Evolutionary conservation across 352 stramenopile species (phyloP).

Genomic region (Phytophthora cajani): DNA sequence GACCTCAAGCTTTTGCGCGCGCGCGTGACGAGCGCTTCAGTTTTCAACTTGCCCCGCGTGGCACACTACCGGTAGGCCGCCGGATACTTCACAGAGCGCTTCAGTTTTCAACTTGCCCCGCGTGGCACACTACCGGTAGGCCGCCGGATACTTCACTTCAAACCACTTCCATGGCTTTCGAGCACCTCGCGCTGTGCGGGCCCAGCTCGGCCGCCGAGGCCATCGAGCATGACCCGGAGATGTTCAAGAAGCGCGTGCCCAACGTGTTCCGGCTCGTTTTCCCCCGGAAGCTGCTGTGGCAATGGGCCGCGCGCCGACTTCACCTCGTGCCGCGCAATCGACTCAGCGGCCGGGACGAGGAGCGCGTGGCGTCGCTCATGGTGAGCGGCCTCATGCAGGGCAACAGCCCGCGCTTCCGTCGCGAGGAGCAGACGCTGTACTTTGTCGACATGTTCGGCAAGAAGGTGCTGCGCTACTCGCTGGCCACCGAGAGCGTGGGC

Average conservation of each 20-base stretch:
- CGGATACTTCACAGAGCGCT: constrained; percentile 21
- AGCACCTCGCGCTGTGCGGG: constrained; percentile 1
- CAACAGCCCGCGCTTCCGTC: constrained; percentile 64
- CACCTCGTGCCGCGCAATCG: constrained; percentile 15
- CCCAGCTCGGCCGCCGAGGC: background rate
- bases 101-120: constrained; percentile 28
- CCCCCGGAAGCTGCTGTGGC: constrained; percentile 36
- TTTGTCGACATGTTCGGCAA: constrained; percentile 66
- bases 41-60: constrained; percentile 19
- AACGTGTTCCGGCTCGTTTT: constrained; percentile 28
- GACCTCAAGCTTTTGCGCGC: background rate
- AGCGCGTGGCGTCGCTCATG: constrained; percentile 45
- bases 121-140: background rate
- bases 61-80: background rate
- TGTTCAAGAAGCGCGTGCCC: constrained; percentile 37
- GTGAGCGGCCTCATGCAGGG: constrained; percentile 56
- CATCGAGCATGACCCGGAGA: constrained; percentile 16
- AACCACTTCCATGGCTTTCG: constrained; percentile 14
- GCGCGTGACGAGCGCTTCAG: constrained; percentile 27
- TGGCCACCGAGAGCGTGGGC: constrained; percentile 38
- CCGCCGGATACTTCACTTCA: background rate
- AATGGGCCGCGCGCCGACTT: constrained; percentile 26
- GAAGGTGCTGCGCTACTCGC: constrained; percentile 58
- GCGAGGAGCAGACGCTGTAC: constrained; percentile 63
- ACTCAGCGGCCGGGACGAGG: constrained; percentile 6